phyloP scores from a whole-genome alignment of 768 basidiomycete species.

The Tricholoma flavovirens region DNA sequence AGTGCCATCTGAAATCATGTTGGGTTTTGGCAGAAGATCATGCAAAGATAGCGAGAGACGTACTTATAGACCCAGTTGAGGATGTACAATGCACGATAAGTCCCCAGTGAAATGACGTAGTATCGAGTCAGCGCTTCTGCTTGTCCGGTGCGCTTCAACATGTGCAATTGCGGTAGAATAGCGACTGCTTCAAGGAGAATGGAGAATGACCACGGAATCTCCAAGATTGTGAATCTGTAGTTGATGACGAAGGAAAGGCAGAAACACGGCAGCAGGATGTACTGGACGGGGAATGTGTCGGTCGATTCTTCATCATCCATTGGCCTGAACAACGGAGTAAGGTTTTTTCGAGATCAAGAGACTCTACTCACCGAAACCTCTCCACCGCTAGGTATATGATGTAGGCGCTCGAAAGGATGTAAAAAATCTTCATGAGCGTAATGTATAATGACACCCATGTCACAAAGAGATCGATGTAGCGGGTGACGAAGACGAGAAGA shows the following conservation, averaged over 20 bases:
- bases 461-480: conserved; percentile 6
- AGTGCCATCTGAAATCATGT: not conserved
- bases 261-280: not conserved
- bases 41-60: not conserved
- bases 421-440: conserved; percentile 1
- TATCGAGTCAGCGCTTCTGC: not conserved
- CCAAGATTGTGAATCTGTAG: not conserved
- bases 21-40: not conserved
- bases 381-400: not conserved
- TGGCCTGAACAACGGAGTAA: not conserved
- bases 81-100: conserved; percentile 2
- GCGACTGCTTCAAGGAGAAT: not conserved
- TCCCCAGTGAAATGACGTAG: conserved; percentile 1
- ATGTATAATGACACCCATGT: not conserved
- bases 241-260: not conserved
- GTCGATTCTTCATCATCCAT: not conserved
- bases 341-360: not conserved
- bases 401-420: not conserved
- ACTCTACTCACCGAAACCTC: not conserved
- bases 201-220: conserved; percentile 2
- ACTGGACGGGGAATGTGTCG: not conserved
- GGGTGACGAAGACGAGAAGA: conserved; percentile 4
- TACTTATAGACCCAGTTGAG: not conserved
- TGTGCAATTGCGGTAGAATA: not conserved
- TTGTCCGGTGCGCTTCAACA: not conserved